Base-by-base conservation (phyloP, 495 filamentous ascomycete species). In the Aspergillus mulundensis region DNA sequence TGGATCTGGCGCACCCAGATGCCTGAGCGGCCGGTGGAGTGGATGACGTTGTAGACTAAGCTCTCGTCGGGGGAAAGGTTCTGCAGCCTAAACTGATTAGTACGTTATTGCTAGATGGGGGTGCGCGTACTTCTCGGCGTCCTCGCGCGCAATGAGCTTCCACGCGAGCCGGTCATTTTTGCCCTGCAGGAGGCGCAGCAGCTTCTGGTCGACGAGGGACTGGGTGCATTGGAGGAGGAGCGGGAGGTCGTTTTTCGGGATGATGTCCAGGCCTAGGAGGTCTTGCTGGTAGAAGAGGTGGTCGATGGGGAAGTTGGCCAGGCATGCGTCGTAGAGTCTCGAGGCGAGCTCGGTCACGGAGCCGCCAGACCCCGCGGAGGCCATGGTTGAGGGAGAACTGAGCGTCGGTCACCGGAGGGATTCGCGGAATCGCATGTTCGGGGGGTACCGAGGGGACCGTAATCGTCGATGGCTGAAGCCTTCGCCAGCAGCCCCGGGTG, bases 1-100 rank as follows among this genome's bases (percentile, higher is more conserved):
- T 88, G 86, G 53, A 98, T 85, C 3, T 83, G 84, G 57, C 88
- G 86, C 46, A 87, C 84, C 94, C 94, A 98, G 53, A 95, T 88
- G 24, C 93, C 95, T 56, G 91, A 86, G 40, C 79, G 79, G 21
- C 84, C 87, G 21, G 87, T 84, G 47, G 87, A 84, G 63, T 97
- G 92, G 61, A 98, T 92, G 57, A 87, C 81, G 54, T 82, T 80
- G 78, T 93, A 97, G 4, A 97, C 83, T 50, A 95, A 72, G 59
- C 82, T 81, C 64, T 95, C 90, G 58, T 95, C 89, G 43, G 72
- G 63, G 58, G 69, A 81, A 23, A 90, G 80, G 52, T 75, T 74
- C 47, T 83, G 82, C 66, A 88, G 87, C 73, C 86, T 90, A 58
- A 50, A 15, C 18, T 42, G 50, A 14, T 30, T 18, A 40, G 45